Evolutionary conservation across 2,329 filamentous ascomycete genomes (phyloP), one percentile per base, ranked within the genome.

Genomic region (Sclerotinia glacialis): DNA sequence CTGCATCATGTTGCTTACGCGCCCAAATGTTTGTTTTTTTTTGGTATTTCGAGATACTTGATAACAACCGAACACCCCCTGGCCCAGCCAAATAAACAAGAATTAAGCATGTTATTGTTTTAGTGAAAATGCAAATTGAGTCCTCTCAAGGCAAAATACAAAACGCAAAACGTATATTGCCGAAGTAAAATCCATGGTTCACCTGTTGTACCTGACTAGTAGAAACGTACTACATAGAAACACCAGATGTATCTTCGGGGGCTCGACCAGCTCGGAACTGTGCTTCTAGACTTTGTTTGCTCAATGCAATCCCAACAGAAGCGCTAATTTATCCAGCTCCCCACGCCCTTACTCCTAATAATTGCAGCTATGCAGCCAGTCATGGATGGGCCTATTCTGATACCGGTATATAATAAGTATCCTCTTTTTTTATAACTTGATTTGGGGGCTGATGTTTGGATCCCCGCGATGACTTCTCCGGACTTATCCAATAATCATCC

Each of bases 1-100:
- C 31, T 21, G 55, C 31, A 46, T 46, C 31, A 46, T 46, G 42
- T 28, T 59, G 56, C 56, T 47, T 59, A 34, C 42, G 56, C 56
- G 34, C 21, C 3, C 16, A 34, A n/a, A 7, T n/a, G 28, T 14
- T 11, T 14, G 28, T 37, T 16, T 37, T 14, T 37, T 21, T 46
- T 21, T 23, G 28, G 21, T 23, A 37, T 23, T 54, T 31, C 31
- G 31, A 55, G 12, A 37, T 40, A 18, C n/a, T 23, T 37, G 31
- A 55, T 5, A 34, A 34, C 28, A 31, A n/a, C n/a, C n/a, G 28
- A 12, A 40, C 14, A n/a, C 16, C 12, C 23, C 23, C 23, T 28
- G 23, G 21, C 28, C 18, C 50, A 53, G 12, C 16, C 50, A n/a
- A 34, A 53, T 53, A 46, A 21, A 9, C 9, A 18, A 21, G 9